phyloP scores from a whole-genome alignment of 495 filamentous ascomycete genomes.

The Penicillium canescens region DNA sequence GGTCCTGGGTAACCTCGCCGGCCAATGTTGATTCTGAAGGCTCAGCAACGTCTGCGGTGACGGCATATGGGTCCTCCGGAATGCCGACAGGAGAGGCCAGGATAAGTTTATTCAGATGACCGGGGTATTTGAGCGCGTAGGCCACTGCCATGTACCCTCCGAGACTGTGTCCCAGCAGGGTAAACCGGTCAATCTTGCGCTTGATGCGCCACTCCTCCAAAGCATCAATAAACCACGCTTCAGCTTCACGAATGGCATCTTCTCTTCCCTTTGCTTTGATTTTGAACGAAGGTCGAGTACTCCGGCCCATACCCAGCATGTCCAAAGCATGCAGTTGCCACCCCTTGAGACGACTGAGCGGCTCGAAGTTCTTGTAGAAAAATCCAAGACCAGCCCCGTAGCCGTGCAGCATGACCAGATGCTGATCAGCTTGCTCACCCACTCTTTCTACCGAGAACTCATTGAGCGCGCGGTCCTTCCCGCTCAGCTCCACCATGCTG shows the following conservation, averaged over 20 bases:
- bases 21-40: constrained; percentile 65
- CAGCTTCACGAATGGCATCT: constrained; percentile 84
- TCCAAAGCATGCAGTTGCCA: constrained; percentile 94
- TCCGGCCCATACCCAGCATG: constrained; percentile 92
- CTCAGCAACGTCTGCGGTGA: constrained; percentile 78
- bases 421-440: constrained; percentile 72
- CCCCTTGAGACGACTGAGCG: constrained; percentile 69
- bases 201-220: constrained; percentile 93
- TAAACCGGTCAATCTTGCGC: constrained; percentile 88
- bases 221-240: constrained; percentile 94
- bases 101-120: constrained; percentile 91
- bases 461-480: constrained; percentile 85
- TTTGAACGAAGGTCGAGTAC: constrained; percentile 77
- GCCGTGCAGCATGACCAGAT: constrained; percentile 96
- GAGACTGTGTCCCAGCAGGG: constrained; percentile 86
- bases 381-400: constrained; percentile 96
- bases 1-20: constrained; percentile 76
- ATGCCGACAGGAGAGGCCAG: constrained; percentile 92
- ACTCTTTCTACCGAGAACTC: constrained; percentile 89
- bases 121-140: constrained; percentile 95
- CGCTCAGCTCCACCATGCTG: constrained; percentile 78
- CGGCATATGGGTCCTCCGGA: constrained; percentile 91
- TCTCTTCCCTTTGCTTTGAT: constrained; percentile 79
- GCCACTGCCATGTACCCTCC: constrained; percentile 93
- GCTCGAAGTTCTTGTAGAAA: constrained; percentile 97